Base-by-base conservation (phyloP, 495 filamentous ascomycete genomes). In the Podospora pseudocomata region DNA sequence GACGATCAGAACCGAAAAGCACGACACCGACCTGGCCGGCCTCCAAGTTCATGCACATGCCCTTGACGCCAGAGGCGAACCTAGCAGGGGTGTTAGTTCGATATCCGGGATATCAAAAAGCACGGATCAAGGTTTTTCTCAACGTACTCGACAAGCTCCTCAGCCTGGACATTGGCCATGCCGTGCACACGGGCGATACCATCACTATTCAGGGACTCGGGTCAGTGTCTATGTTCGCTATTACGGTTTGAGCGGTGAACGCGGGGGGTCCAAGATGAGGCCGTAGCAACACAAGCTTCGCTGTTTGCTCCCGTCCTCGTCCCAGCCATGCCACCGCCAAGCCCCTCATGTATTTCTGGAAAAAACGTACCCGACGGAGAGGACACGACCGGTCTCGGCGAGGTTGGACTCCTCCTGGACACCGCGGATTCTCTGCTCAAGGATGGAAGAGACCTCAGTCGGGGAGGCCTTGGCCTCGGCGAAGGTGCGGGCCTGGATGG, bases 21-120 rank as follows among this genome's bases (percentile, higher is more conserved):
- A 99, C 95, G 74, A 99, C 95, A 97, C 95, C 95, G 83, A 99
- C 95, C 85, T 98, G 96, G 82, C 95, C 95, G 81, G 95, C 95
- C 85, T 99, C 95, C 81, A 99, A 88, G 90, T 99, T 99, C 94
- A 99, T 97, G 91, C 96, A 98, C 95, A 99, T 99, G 81, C 95
- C 95, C 89, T 97, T 97, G 79, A 99, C 95, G 82, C 95, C 95
- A 73, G 95, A 99, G 76, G 95, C 93, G 87, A 99, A 99, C 87
- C 95, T 97, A 49, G n/a, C 30, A 63, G 68, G 71, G 67, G 56
- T 30, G 49, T 61, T 32, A 63, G 4, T 64, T 72, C 75, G 74
- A 34, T 19, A 55, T 71, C 54, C 19, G 28, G 6, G 20, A 18
- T 57, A 27, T 63, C 39, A 11, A 4, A 66, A 28, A 54, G 65